These are phyloP conservation scores for Karstenula rhodostoma DNA, from an alignment of 2,329 filamentous ascomycete species.

Conservation along the genomic window DNA sequence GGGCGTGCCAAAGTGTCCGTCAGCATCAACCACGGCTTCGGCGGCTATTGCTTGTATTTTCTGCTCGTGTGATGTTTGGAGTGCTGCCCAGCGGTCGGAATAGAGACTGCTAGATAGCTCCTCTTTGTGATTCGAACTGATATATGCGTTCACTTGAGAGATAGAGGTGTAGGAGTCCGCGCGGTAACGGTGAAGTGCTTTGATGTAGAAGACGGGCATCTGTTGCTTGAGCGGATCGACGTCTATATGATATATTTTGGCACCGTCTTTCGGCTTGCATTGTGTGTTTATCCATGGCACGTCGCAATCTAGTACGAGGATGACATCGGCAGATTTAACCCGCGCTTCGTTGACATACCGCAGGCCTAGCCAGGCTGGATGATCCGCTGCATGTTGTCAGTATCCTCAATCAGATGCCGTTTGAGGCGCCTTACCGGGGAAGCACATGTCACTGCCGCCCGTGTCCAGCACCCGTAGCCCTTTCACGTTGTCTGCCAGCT, in stretches of 20 bases:
- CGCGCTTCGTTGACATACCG: conserved; percentile 76
- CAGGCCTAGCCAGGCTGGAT: conserved; percentile 68
- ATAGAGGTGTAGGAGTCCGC: conserved; percentile 65
- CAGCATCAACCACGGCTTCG: conserved; percentile 65
- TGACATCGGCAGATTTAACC: conserved; percentile 81
- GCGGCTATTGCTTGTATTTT: conserved; percentile 68
- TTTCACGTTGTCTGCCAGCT: conserved; percentile 72
- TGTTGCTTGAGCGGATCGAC: conserved; percentile 72
- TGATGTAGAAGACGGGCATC: conserved; percentile 66
- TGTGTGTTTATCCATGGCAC: conserved; percentile 92
- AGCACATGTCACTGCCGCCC: conserved; percentile 82
- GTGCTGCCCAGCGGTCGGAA: conserved; percentile 59
- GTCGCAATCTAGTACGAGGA: conserved; percentile 86
- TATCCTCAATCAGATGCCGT: background rate
- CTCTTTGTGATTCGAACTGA: conserved; percentile 55
- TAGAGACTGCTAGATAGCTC: conserved; percentile 54
- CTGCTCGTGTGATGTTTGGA: conserved; percentile 66
- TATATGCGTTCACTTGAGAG: conserved; percentile 71
- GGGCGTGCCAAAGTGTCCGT: conserved; percentile 69
- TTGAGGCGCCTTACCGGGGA: conserved; percentile 60
- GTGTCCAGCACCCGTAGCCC: conserved; percentile 77
- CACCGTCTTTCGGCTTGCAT: conserved; percentile 64
- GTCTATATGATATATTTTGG: conserved; percentile 71
- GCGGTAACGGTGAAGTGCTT: conserved; percentile 60
- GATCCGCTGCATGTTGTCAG: conserved; percentile 46